Evolutionary conservation across 495 filamentous ascomycete species (phyloP).

Genomic region (Penicillium dipodomyicola): DNA sequence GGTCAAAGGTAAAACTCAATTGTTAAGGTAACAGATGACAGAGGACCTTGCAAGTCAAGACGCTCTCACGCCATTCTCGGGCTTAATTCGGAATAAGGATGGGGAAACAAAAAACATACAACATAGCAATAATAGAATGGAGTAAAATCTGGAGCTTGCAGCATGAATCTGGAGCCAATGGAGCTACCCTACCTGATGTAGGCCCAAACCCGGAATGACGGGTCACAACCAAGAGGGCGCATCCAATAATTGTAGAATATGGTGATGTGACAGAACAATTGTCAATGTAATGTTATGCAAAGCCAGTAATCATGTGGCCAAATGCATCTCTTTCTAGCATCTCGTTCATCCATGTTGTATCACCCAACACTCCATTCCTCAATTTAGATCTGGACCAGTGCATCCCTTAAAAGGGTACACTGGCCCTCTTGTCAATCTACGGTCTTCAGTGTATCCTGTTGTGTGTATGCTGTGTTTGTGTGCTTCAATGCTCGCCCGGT

Average conservation of each 20-base stretch:
- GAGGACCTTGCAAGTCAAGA: not conserved
- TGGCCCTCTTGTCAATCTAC: slow-evolving; percentile 7
- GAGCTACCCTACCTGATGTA: not conserved
- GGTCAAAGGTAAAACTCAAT: not conserved
- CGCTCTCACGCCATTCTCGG: not conserved
- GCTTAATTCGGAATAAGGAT: not conserved
- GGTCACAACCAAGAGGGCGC: slow-evolving; percentile 14
- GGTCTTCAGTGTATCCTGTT: slow-evolving; percentile 6
- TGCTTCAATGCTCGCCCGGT: slow-evolving; percentile 11
- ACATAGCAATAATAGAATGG: not conserved
- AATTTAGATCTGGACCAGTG: not conserved
- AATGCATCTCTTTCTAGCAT: not conserved
- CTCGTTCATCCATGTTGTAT: not conserved
- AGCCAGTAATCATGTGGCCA: not conserved
- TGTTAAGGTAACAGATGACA: not conserved
- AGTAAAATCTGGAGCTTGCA: not conserved
- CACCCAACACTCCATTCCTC: slow-evolving; percentile 1
- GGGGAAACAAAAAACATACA: no score
- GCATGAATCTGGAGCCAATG: not conserved
- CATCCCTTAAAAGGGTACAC: slow-evolving; percentile 6
- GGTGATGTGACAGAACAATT: not conserved
- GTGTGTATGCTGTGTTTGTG: slow-evolving; percentile 11
- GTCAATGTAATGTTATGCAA: slow-evolving; percentile 7
- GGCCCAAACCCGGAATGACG: not conserved
- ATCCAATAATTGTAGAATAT: slow-evolving; percentile 15